Evolutionary conservation across 495 filamentous ascomycete species (phyloP).

Genomic region (Aspergillus sclerotiicarbonarius): DNA sequence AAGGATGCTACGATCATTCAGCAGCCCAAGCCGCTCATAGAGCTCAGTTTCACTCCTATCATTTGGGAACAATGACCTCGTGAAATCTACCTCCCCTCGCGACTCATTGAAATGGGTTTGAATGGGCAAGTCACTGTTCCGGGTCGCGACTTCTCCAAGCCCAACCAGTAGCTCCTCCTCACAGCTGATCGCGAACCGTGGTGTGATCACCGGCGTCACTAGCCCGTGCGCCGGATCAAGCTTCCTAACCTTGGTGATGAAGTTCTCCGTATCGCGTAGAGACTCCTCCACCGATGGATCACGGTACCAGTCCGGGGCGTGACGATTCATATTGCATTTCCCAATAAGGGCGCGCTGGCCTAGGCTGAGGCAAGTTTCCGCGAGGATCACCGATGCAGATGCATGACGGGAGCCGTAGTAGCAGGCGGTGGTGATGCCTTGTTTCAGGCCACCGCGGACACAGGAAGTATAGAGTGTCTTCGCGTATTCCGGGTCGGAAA

Average conservation of each 20-base stretch:
- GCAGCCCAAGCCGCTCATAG: slow-evolving; percentile 51
- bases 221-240: slow-evolving; percentile 30
- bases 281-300: slow-evolving; percentile 50
- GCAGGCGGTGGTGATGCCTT: slow-evolving; percentile 64
- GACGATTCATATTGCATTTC: slow-evolving; percentile 64
- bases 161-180: slow-evolving; percentile 49
- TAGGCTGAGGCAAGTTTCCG: slow-evolving; percentile 52
- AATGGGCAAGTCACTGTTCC: slow-evolving; percentile 53
- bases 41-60: slow-evolving; percentile 54
- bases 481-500: slow-evolving; percentile 53
- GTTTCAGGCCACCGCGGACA: slow-evolving; percentile 56
- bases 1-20: slow-evolving; percentile 56
- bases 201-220: slow-evolving; percentile 59
- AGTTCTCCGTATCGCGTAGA: slow-evolving; percentile 49
- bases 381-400: slow-evolving; percentile 57
- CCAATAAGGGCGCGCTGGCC: slow-evolving; percentile 66
- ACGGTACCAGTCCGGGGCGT: slow-evolving; percentile 58
- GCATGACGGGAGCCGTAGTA: slow-evolving; percentile 64
- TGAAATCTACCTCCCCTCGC: slow-evolving; percentile 52
- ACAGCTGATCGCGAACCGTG: slow-evolving; percentile 63
- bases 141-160: slow-evolving; percentile 48
- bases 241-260: slow-evolving; percentile 45
- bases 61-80: slow-evolving; percentile 50
- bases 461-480: slow-evolving; percentile 49
- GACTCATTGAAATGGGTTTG: slow-evolving; percentile 68